Percentiles rank a stretch among this genome's conserved stretches.
These are phyloP conservation scores for Aspergillus udagawae DNA, from an alignment of 2,329 filamentous ascomycete species.

Conservation along the genomic window DNA sequence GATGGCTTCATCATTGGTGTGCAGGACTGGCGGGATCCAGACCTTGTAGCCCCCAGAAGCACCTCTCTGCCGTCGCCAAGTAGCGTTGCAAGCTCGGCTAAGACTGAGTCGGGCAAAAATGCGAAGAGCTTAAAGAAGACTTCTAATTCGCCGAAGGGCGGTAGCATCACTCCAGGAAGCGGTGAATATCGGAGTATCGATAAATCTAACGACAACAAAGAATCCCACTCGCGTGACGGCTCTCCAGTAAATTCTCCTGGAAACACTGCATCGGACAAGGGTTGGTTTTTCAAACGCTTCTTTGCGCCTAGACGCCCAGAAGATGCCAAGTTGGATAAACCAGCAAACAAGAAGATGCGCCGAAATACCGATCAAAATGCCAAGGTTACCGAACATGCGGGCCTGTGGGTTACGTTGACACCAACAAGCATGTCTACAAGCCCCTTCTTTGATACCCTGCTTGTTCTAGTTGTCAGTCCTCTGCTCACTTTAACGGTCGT, in stretches of 20 bases:
- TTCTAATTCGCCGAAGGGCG: constrained; percentile 51
- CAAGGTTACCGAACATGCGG: constrained; percentile 58
- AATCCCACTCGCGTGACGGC: constrained; percentile 9
- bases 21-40: constrained; percentile 80
- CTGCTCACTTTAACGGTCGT: constrained; percentile 89
- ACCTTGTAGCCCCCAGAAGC: constrained; percentile 53
- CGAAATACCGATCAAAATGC: constrained; percentile 22
- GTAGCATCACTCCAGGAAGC: constrained; percentile 67
- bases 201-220: constrained; percentile 20
- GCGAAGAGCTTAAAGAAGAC: constrained; percentile 28
- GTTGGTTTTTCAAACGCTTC: constrained; percentile 36
- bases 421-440: constrained; percentile 82
- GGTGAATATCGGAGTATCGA: constrained; percentile 60
- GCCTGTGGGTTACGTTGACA: constrained; percentile 93
- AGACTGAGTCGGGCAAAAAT: constrained; percentile 26
- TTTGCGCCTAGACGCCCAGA: constrained; percentile 22
- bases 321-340: constrained; percentile 8
- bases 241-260: constrained; percentile 7
- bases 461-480: constrained; percentile 95
- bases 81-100: constrained; percentile 19
- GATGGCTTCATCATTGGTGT: constrained; percentile 78
- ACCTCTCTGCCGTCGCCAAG: constrained; percentile 22
- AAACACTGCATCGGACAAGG: constrained; percentile 10
- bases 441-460: constrained; percentile 90
- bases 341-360: constrained; percentile 9